phyloP scores from a whole-genome alignment of 441 rosid species.

The Viola pubescens region DNA sequence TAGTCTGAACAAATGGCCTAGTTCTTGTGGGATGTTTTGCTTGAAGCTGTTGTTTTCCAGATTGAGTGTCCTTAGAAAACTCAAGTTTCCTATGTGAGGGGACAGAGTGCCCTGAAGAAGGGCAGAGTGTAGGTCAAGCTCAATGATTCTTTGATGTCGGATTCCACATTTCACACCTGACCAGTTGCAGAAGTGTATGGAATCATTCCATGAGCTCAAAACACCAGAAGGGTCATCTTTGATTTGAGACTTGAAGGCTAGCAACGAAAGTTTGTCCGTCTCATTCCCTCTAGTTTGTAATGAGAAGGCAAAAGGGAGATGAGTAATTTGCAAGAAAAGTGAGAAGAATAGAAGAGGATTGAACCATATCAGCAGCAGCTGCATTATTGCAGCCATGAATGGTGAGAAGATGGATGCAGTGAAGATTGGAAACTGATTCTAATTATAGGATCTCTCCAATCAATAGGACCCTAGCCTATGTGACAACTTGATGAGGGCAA shows the following conservation, averaged over 20 bases:
- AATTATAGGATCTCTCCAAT: no score
- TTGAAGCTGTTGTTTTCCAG: background rate
- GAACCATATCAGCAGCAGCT: no score
- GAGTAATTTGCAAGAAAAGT: background rate
- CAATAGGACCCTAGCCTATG: no score
- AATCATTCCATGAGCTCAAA: conserved; percentile 16
- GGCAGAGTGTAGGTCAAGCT: background rate
- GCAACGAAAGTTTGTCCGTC: conserved; percentile 7
- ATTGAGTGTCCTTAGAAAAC: background rate
- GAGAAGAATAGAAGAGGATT: background rate
- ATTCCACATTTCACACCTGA: conserved; percentile 6
- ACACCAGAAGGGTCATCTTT: background rate
- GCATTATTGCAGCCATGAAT: no score
- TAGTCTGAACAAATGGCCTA: background rate
- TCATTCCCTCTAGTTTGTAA: conserved; percentile 1
- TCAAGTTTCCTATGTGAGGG: conserved; percentile 3
- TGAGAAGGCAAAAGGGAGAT: background rate
- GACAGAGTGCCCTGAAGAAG: conserved; percentile 1
- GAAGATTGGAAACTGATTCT: no score
- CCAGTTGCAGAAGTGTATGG: conserved; percentile 13
- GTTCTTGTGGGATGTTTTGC: background rate
- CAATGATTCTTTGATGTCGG: conserved; percentile 6
- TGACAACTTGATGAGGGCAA: no score
- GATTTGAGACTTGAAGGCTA: conserved; percentile 10
- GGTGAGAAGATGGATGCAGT: no score